A percentile compares a stretch with the other conserved stretches of the same genome.
Conservation (phyloP, 768 basidiomycete genomes). For the Collybia sordida region DNA sequence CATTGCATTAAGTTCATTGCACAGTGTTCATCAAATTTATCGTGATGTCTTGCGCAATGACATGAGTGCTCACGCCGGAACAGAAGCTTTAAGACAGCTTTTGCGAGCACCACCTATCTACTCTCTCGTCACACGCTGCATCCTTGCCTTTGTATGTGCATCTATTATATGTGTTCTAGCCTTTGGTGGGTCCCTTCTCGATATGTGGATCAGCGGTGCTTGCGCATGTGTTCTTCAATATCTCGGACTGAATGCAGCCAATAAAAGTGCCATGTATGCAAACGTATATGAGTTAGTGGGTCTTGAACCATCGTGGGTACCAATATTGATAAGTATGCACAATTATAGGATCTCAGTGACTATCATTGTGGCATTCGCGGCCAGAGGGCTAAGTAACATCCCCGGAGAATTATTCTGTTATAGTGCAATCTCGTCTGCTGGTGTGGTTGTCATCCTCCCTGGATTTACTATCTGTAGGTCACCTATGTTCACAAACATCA, state of each 20-base stretch:
- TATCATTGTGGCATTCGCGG: conserved; percentile 81
- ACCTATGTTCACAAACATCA: conserved; percentile 1
- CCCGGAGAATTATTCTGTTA: conserved; percentile 82
- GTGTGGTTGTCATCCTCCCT: conserved; percentile 88
- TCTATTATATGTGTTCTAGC: conserved; percentile 82
- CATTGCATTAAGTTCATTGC: conserved; percentile 79
- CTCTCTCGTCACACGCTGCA: conserved; percentile 62
- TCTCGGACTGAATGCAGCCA: conserved; percentile 77
- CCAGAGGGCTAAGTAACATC: conserved; percentile 76
- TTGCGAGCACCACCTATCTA: conserved; percentile 69
- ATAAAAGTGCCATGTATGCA: conserved; percentile 88
- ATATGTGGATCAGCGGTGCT: conserved; percentile 78
- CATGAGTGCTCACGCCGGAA: conserved; percentile 72
- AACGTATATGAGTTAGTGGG: conserved; percentile 88
- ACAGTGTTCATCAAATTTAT: conserved; percentile 82
- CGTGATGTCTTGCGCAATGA: conserved; percentile 84
- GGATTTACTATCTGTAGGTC: conserved; percentile 79
- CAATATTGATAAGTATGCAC: background rate
- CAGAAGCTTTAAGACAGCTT: conserved; percentile 61
- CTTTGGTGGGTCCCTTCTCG: conserved; percentile 78
- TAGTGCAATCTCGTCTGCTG: conserved; percentile 85
- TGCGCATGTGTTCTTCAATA: conserved; percentile 74
- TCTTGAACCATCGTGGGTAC: too few relatives aligned
- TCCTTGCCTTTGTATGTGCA: conserved; percentile 74
- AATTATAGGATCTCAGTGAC: conserved; percentile 72